These are phyloP conservation scores for Styphnolobium japonicum DNA, from an alignment of 306 rosid species.

Conservation along the genomic window DNA sequence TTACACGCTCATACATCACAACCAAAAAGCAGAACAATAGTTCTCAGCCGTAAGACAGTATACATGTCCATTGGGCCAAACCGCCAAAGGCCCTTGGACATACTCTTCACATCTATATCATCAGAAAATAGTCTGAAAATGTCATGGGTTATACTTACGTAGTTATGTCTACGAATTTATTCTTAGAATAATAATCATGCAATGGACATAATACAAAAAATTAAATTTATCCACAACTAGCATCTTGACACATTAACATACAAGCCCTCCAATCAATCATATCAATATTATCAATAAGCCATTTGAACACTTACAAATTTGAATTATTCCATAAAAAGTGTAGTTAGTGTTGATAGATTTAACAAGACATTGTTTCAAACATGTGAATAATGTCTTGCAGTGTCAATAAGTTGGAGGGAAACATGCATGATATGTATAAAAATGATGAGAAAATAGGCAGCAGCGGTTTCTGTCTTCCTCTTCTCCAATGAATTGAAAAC, in stretches of 20 bases:
- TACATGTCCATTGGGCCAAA: no score
- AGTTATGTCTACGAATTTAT: no score
- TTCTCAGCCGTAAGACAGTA: no score
- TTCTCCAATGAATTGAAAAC: not conserved
- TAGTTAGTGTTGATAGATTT: not conserved
- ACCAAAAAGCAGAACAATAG: no score
- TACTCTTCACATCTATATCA: no score
- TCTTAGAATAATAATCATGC: not conserved
- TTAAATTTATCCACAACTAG: not conserved
- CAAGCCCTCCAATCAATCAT: not conserved
- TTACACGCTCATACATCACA: no score
- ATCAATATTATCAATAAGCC: no score
- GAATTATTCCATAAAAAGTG: not conserved
- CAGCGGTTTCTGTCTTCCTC: not conserved
- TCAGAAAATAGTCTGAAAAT: not conserved
- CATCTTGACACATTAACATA: not conserved
- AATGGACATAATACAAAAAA: not conserved
- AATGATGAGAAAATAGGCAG: not conserved
- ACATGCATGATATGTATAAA: not conserved
- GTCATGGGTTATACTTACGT: not conserved
- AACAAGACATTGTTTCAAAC: not conserved
- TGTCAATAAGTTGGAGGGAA: not conserved
- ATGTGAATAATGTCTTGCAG: not conserved
- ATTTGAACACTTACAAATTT: not conserved
- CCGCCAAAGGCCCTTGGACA: no score